Conservation (phyloP, 1,284 basidiomycete species). For the Cutaneotrichosporon sp. region DNA sequence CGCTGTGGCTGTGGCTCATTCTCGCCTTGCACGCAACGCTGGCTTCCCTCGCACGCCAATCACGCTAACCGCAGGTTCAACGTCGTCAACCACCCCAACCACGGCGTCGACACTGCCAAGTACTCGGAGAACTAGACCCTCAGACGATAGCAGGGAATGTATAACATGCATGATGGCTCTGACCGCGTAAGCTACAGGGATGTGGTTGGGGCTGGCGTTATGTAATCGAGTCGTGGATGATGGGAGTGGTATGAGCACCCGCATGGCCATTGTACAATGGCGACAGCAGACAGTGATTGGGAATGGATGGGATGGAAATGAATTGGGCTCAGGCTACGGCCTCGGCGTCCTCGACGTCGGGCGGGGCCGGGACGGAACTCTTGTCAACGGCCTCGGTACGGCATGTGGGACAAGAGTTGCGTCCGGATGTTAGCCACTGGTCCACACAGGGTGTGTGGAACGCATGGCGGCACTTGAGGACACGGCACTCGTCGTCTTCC, state of each 20-base stretch:
- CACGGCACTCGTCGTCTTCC: constrained; percentile 65
- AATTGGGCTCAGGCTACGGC: background rate
- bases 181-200: background rate
- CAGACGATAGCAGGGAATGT: constrained; percentile 7
- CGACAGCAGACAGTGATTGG: background rate
- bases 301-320: background rate
- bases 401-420: constrained; percentile 87
- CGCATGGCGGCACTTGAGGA: constrained; percentile 73
- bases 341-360: constrained; percentile 2
- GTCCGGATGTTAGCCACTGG: constrained; percentile 71
- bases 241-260: background rate
- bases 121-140: constrained; percentile 52
- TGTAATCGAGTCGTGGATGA: background rate
- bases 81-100: constrained; percentile 79
- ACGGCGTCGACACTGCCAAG: constrained; percentile 78
- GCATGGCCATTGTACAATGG: background rate
- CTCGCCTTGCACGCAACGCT: no score
- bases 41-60: no score
- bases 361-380: background rate
- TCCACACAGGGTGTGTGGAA: constrained; percentile 85
- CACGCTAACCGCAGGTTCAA: constrained; percentile 69
- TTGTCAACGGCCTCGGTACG: constrained; percentile 32
- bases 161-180: constrained; percentile 16
- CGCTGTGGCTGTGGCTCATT: no score
- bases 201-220: background rate